Base-by-base conservation (phyloP, 495 filamentous ascomycete genomes). In the Corynascus novoguineensis region DNA sequence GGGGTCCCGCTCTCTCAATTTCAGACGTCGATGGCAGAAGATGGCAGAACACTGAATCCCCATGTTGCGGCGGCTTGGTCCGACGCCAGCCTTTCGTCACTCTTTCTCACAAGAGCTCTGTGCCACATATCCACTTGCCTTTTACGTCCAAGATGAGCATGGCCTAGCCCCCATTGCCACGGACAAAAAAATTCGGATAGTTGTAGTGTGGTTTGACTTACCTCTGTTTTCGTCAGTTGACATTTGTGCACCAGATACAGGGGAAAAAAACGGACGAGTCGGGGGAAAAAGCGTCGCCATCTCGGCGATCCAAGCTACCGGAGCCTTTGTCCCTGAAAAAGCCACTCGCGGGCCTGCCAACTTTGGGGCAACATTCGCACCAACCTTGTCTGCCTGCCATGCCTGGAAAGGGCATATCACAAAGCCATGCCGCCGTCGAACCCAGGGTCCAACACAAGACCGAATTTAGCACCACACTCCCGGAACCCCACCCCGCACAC, bases 21-120 rank as follows among this genome's bases (percentile, higher is more conserved):
- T 49, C 28, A 32, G 28, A 49, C 28, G 17, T 25, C 42, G 28
- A 25, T 25, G 22, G 17, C n/a, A 49, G 46, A n/a, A n/a, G n/a
- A n/a, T n/a, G n/a, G n/a, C n/a, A n/a, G n/a, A n/a, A 62, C 56
- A 59, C 60, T 62, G 50, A 54, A 28, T 59, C 50, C 51, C 52
- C 32, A 54, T 47, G 21, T 6, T 14, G 24, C 19, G 40, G n/a
- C n/a, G n/a, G n/a, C n/a, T n/a, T n/a, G n/a, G n/a, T 9, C 12
- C 5, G 41, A 14, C 21, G 22, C n/a, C n/a, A 6, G 24, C 12
- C 42, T 6, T 44, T 28, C 1, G 11, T 28, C 42, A 28, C 42
- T n/a, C n/a, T 46, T 27, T 38, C 35, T 21, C 7, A 5, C 8
- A 15, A 15, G n/a, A 46, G 9, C 22, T 28, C 12, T 46, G 41